Conservation (phyloP, 257 asterid species). For the Solanum verrucosum region DNA sequence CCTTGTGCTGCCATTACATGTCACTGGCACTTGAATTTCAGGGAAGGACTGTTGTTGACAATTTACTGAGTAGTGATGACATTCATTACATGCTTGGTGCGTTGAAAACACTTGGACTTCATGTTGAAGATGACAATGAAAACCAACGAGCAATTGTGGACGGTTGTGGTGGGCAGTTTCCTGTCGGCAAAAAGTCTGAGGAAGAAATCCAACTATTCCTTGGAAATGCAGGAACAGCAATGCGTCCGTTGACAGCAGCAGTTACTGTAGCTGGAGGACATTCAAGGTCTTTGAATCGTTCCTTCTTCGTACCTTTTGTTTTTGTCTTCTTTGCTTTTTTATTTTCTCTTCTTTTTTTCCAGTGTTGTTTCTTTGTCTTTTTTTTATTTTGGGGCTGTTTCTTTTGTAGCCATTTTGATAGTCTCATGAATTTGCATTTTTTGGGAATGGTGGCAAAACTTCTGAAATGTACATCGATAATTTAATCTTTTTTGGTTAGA, state of each 20-base stretch:
- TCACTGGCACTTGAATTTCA: constrained; percentile 18
- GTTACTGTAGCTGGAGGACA: constrained; percentile 92
- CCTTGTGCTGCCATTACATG: not conserved
- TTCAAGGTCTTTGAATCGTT: constrained; percentile 41
- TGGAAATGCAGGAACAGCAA: constrained; percentile 99
- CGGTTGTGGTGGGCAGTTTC: constrained; percentile 84
- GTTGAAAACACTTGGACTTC: constrained; percentile 76
- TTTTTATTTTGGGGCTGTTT: not conserved
- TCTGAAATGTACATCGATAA: not conserved
- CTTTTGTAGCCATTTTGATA: not conserved
- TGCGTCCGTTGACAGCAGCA: constrained; percentile 98
- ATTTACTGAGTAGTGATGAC: constrained; percentile 85
- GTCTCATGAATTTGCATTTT: not conserved
- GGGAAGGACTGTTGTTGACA: constrained; percentile 94
- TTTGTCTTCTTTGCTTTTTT: not conserved
- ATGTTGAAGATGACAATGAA: constrained; percentile 63
- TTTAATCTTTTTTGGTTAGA: not conserved
- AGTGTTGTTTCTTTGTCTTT: not conserved
- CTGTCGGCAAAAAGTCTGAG: constrained; percentile 59
- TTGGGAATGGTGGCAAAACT: not conserved
- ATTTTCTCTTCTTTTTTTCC: not conserved
- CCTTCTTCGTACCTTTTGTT: not conserved
- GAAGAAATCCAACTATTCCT: constrained; percentile 88
- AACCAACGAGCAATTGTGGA: constrained; percentile 73
- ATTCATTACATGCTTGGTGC: constrained; percentile 93